Evolutionary conservation across 2,329 filamentous ascomycete species (phyloP).

Genomic region (Exophiala xenobiotica): DNA sequence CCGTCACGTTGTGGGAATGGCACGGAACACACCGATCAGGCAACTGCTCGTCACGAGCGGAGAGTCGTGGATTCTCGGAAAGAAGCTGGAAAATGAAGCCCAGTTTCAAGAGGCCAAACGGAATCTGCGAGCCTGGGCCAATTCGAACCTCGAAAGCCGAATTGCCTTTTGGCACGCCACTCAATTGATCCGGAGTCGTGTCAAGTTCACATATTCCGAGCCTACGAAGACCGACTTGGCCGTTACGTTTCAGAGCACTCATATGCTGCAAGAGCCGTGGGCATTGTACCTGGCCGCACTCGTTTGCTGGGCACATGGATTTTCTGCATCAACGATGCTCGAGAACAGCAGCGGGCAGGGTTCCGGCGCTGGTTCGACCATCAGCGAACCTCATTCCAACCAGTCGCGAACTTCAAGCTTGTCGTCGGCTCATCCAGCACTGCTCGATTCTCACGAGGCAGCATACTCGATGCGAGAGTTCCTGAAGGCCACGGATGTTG

Average conservation of each 20-base stretch:
- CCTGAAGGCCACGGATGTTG: conserved; percentile 22
- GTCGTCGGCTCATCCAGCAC: conserved; percentile 19
- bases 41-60: conserved; percentile 37
- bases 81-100: conserved; percentile 35
- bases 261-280: conserved; percentile 38
- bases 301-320: conserved; percentile 38
- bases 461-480: conserved; percentile 23
- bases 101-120: conserved; percentile 36
- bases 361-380: conserved; percentile 17
- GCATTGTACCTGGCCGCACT: conserved; percentile 36
- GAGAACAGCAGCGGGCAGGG: conserved; percentile 8
- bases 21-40: conserved; percentile 35
- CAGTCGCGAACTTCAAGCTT: conserved; percentile 18
- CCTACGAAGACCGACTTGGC: conserved; percentile 11
- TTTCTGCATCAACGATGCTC: conserved; percentile 18
- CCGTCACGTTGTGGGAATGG: conserved; percentile 35
- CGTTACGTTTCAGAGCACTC: conserved; percentile 22
- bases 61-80: conserved; percentile 40
- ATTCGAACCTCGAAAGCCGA: conserved; percentile 30
- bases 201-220: conserved; percentile 15
- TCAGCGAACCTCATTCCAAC: conserved; percentile 21
- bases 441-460: conserved; percentile 24
- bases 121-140: conserved; percentile 34
- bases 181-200: conserved; percentile 26
- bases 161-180: conserved; percentile 38